Evolutionary conservation across 805 yeast genomes (phyloP), one percentile per base, ranked within the genome.

Genomic region (Soucietia sequanensis): DNA sequence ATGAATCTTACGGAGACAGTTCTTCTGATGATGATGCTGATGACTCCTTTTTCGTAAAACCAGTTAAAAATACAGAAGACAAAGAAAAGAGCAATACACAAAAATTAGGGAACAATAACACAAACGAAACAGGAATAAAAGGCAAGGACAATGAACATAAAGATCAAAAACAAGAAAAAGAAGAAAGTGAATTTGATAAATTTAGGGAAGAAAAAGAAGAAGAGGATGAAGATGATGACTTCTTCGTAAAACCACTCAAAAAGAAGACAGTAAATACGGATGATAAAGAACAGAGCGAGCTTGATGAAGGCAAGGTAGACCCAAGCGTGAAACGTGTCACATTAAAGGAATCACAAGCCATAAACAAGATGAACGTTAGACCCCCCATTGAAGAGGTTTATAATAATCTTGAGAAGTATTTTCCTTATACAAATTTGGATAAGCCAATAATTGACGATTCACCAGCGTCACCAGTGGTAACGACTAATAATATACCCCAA

Each of bases 381-480:
- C 99, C 99, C 2, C 89, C 98, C 0, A 84, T 95, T 1, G 98
- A 91, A 52, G 95, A 86, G 27, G 83, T 93, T 20, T 93, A 90
- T 55, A 87, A 88, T 37, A 90, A 93, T 49, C 73, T 93, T 42
- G 99, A 93, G 47, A 77, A 78, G 51, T 93, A 85, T 56, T 93
- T 93, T 69, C 99, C 99, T 0, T 75, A 84, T 48, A 81, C 97
- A 0, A 91, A 91, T 59, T 71, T 93, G 41, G 99, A 93, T 55
- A 84, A 83, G 48, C 95, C 97, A 2, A 87, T 93, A 22, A 76
- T 91, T 16, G 78, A 76, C 42, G 95, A 84, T 44, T 79, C 84
- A 2, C 72, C 72, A 0, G 56, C 64, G 3, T 80, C 85, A 0
- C 84, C 87, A 1, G 64, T 69, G 0, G 13, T 31, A 6, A 26